These are phyloP conservation scores for Scedosporium dehoogii DNA, from an alignment of 2,329 filamentous ascomycete genomes.

Conservation along the genomic window DNA sequence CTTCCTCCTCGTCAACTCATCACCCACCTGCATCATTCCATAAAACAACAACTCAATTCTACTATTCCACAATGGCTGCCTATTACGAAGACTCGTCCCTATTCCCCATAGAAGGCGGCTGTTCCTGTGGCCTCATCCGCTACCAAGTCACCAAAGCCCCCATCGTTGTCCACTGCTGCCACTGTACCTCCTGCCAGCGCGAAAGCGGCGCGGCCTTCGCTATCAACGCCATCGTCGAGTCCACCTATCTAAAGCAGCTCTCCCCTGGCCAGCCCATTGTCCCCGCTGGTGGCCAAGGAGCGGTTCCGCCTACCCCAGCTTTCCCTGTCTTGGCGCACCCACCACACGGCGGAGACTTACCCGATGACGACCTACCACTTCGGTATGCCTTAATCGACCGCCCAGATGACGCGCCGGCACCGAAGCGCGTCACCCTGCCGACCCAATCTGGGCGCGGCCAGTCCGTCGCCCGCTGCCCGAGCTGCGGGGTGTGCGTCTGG, in stretches of 20 bases:
- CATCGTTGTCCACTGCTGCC: slow-evolving; percentile 33
- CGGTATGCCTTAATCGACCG: not conserved
- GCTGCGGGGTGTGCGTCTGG: slow-evolving; percentile 30
- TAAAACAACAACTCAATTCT: too few relatives aligned
- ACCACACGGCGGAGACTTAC: not conserved
- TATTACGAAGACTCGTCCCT: slow-evolving; percentile 2
- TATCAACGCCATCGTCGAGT: slow-evolving; percentile 24
- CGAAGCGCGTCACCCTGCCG: slow-evolving; percentile 22
- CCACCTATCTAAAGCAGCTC: not conserved
- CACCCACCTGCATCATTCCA: too few relatives aligned
- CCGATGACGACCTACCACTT: not conserved
- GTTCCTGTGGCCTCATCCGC: not conserved
- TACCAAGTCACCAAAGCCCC: slow-evolving; percentile 28
- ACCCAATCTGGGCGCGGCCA: slow-evolving; percentile 30
- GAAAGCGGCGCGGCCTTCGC: slow-evolving; percentile 29
- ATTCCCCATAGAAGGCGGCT: slow-evolving; percentile 7
- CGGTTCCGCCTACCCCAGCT: not conserved
- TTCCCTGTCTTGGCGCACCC: not conserved
- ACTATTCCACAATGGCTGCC: not conserved
- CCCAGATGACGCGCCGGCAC: slow-evolving; percentile 1
- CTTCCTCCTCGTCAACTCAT: too few relatives aligned
- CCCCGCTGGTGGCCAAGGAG: not conserved
- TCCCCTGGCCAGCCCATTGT: not conserved
- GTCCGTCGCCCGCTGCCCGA: slow-evolving; percentile 29
- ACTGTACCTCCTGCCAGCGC: slow-evolving; percentile 35